These are phyloP conservation scores for Albatrellus ellisii DNA, from an alignment of 768 basidiomycete genomes.

Conservation along the genomic window DNA sequence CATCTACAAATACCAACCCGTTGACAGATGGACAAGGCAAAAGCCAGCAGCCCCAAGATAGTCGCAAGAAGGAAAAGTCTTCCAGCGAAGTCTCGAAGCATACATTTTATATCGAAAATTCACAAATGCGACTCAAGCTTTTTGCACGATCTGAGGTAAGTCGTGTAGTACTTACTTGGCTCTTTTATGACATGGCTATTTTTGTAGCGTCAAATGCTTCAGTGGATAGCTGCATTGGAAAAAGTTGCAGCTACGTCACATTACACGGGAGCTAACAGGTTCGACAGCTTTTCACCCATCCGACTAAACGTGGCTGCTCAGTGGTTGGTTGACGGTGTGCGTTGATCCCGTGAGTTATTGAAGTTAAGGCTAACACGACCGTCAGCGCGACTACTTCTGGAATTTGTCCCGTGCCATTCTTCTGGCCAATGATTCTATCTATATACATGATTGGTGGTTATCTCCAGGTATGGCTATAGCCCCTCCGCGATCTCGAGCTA, in stretches of 20 bases:
- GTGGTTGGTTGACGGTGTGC: slow-evolving; percentile 94
- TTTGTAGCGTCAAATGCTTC: slow-evolving; percentile 81
- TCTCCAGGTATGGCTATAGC: slow-evolving; percentile 49
- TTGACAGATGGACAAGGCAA: slow-evolving; percentile 20
- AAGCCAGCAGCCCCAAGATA: slow-evolving; percentile 19
- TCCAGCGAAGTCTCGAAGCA: slow-evolving; percentile 71
- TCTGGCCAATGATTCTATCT: slow-evolving; percentile 77
- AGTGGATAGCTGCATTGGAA: slow-evolving; percentile 90
- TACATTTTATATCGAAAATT: slow-evolving; percentile 88
- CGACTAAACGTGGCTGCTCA: slow-evolving; percentile 89
- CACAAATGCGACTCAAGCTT: slow-evolving; percentile 79
- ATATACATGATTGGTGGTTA: slow-evolving; percentile 99
- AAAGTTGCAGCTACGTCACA: slow-evolving; percentile 63
- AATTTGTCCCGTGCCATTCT: slow-evolving; percentile 85
- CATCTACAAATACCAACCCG: slow-evolving; percentile 63
- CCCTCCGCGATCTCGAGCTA: neutral
- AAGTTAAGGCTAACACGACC: too few species aligned
- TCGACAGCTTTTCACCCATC: slow-evolving; percentile 89
- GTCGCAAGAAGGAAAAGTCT: slow-evolving; percentile 33
- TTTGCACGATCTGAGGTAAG: slow-evolving; percentile 77
- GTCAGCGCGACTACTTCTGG: slow-evolving; percentile 98
- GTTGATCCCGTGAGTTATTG: too few species aligned
- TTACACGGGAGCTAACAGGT: slow-evolving; percentile 74
- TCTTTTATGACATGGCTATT: slow-evolving; percentile 6
- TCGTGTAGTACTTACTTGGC: neutral